Base-by-base conservation (phyloP, 2,329 filamentous ascomycete species). In the Exophiala calicioides region DNA sequence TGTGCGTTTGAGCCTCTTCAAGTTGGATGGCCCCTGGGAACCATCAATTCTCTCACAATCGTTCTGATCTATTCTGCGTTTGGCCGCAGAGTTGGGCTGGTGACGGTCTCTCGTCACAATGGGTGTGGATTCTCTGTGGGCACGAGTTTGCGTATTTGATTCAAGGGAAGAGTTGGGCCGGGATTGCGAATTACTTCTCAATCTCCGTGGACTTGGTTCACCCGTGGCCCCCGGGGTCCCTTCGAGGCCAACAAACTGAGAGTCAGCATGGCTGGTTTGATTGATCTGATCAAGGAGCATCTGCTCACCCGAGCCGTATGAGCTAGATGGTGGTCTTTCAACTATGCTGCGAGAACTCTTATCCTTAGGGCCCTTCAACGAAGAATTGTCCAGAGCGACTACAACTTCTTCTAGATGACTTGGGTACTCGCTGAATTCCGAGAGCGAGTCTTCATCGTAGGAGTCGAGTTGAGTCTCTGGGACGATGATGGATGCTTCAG, bases 81-180 rank as follows among this genome's bases (percentile, higher is more conserved):
- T 57, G 9, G 32, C 49, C 3, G 55, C 52, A 8, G 55, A 55
- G 23, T 57, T 57, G 4, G 55, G 49, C 24, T 36, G 52, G 23
- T 55, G 31, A 13, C 48, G 42, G 36, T 57, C 52, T 24, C 51
- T 29, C 10, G 27, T 7, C 24, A 44, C 7, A 3, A 31, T 27
- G 20, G 51, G 47, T 10, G 43, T 51, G 9, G 44, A 41, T 15
- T 43, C 35, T 15, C 43, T 27, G 18, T 32, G 24, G 21, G n/a
- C n/a, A 30, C 9, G 16, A 20, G 12, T 15, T 21, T 33, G 24
- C 5, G 15, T 12, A 20, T 16, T 20, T 19, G 30, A 9, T 5
- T 33, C 40, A 4, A 41, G 44, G 21, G 30, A 39, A 9, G 23
- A 24, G 19, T 35, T 30, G 9, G 21, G 15, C 10, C 9, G 32